These are phyloP conservation scores for Huntiella decipiens DNA, from an alignment of 2,329 filamentous ascomycete genomes.

Conservation along the genomic window DNA sequence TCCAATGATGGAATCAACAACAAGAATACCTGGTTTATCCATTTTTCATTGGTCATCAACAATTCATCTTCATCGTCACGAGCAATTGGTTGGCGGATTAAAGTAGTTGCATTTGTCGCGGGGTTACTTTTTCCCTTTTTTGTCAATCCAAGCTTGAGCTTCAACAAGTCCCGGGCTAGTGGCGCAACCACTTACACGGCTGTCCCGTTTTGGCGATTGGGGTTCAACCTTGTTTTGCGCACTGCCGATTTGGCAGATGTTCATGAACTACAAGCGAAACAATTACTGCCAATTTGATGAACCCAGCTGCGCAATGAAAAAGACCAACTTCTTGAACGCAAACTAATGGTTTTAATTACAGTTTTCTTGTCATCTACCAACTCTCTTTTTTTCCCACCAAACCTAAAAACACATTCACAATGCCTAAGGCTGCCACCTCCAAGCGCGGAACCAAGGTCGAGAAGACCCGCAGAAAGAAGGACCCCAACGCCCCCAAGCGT, in stretches of 20 bases:
- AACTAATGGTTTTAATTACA: neutral
- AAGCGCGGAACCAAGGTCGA: conserved; percentile 36
- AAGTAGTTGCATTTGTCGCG: no score
- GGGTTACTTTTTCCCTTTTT: neutral
- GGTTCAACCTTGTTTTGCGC: neutral
- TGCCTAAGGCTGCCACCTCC: conserved; percentile 36
- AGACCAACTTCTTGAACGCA: neutral
- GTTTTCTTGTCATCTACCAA: no score
- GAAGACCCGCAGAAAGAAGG: conserved; percentile 44
- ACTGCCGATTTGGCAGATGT: neutral
- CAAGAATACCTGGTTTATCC: no score
- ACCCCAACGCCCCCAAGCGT: conserved; percentile 97
- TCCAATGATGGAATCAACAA: no score
- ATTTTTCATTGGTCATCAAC: no score
- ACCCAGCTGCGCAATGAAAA: neutral
- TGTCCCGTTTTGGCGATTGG: conserved; percentile 3
- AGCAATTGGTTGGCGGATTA: no score
- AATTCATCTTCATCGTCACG: no score
- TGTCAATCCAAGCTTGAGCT: neutral
- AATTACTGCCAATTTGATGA: neutral
- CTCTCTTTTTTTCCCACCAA: neutral
- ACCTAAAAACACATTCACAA: conserved; percentile 20
- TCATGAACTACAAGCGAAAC: no score
- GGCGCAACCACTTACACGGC: conserved; percentile 7
- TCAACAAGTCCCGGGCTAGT: neutral